Conservation (phyloP, 2,329 filamentous ascomycete genomes). For the Zarea fungicola region DNA sequence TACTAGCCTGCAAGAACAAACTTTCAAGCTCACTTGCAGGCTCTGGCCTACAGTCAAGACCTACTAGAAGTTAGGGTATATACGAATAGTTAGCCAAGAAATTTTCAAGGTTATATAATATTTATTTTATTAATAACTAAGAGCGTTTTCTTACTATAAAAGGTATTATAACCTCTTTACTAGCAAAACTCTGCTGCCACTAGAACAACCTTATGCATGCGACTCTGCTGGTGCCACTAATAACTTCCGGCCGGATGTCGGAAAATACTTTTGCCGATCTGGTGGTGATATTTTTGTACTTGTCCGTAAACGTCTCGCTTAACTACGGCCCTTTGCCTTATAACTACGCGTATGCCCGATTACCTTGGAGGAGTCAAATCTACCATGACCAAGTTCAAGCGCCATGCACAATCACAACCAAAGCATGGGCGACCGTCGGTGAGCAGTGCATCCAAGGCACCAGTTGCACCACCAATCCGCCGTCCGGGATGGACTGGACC, state of each 20-base stretch:
- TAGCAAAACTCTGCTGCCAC: not conserved
- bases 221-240: not conserved
- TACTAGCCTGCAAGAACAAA: too few relatives aligned
- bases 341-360: not conserved
- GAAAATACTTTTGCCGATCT: slow-evolving; percentile 10
- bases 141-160: too few relatives aligned
- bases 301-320: not conserved
- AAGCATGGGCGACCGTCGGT: slow-evolving; percentile 15
- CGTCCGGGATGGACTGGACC: slow-evolving; percentile 17
- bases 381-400: slow-evolving; percentile 17
- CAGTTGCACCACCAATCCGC: slow-evolving; percentile 9
- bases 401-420: slow-evolving; percentile 16
- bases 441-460: slow-evolving; percentile 17
- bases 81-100: too few relatives aligned
- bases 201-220: slow-evolving; percentile 1
- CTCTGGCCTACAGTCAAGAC: too few relatives aligned
- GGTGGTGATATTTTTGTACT: not conserved
- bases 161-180: too few relatives aligned
- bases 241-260: not conserved
- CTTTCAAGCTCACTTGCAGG: too few relatives aligned
- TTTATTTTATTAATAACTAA: too few relatives aligned
- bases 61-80: too few relatives aligned
- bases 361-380: not conserved
- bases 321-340: not conserved
- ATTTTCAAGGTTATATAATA: too few relatives aligned